A percentile compares a stretch with the other conserved stretches of the same genome.
phyloP scores from a whole-genome alignment of 1,139 yeast species.

The Saccharomyces hybrid region DNA sequence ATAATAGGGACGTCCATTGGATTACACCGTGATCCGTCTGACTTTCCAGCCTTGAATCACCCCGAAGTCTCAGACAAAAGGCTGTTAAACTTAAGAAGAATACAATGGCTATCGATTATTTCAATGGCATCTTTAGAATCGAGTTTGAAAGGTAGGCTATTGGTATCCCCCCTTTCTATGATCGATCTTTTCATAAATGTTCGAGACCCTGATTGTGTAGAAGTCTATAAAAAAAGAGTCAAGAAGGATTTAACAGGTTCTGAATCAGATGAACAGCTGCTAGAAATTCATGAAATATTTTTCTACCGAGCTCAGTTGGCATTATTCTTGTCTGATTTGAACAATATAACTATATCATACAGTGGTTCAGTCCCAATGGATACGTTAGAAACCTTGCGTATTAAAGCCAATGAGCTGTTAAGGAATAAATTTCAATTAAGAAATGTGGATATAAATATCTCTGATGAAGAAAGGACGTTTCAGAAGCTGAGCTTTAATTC shows the following conservation, averaged over 20 bases:
- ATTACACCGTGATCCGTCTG: constrained; percentile 29
- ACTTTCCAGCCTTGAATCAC: constrained; percentile 18
- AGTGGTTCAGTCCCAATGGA: constrained; percentile 5
- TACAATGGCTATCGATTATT: constrained; percentile 24
- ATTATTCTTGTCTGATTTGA: constrained; percentile 20
- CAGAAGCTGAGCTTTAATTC: constrained; percentile 9
- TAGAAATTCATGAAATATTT: constrained; percentile 17
- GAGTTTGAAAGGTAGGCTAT: constrained; percentile 23
- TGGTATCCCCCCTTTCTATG: constrained; percentile 14
- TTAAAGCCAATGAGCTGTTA: background rate
- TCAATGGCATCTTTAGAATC: constrained; percentile 23
- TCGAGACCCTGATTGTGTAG: constrained; percentile 13
- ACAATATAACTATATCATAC: constrained; percentile 18
- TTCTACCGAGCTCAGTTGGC: constrained; percentile 23
- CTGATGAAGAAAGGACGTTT: background rate
- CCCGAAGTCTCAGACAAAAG: constrained; percentile 15
- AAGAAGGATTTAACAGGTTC: constrained; percentile 16
- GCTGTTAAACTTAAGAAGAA: constrained; percentile 24
- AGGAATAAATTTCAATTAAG: background rate
- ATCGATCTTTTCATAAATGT: constrained; percentile 18
- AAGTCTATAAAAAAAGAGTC: constrained; percentile 18
- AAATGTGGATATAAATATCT: background rate
- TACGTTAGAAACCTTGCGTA: background rate
- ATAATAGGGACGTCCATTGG: constrained; percentile 29
- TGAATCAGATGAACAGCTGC: constrained; percentile 7